phyloP scores from a whole-genome alignment of 371 early-diverging fungal species.

The Mortierella sp. region DNA sequence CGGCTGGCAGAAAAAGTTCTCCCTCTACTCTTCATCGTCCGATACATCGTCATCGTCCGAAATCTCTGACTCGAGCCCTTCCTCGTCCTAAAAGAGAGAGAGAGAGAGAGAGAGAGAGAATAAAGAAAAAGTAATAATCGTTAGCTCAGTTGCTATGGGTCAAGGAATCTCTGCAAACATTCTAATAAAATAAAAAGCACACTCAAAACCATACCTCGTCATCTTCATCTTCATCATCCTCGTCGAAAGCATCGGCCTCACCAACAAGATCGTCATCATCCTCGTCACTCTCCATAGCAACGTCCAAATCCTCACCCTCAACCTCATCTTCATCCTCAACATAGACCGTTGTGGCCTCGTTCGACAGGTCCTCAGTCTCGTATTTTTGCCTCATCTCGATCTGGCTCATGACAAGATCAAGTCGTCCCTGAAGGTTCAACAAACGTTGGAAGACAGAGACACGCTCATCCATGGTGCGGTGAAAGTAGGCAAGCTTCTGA shows the following conservation, averaged over 20 bases:
- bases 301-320: constrained; percentile 56
- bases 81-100: constrained; percentile 10
- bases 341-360: constrained; percentile 60
- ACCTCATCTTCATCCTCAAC: constrained; percentile 70
- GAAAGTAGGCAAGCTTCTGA: constrained; percentile 71
- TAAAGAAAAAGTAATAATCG: neutral
- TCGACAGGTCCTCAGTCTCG: constrained; percentile 56
- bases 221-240: constrained; percentile 36
- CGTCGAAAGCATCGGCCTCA: constrained; percentile 51
- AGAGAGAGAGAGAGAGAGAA: neutral
- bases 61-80: constrained; percentile 46
- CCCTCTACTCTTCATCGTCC: no score
- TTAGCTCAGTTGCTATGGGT: neutral
- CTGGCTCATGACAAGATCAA: constrained; percentile 81
- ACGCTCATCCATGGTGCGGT: constrained; percentile 77
- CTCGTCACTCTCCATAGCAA: constrained; percentile 45
- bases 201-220: neutral
- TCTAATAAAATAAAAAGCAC: neutral
- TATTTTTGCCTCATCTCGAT: constrained; percentile 66
- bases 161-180: no score
- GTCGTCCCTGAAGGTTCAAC: constrained; percentile 75
- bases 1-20: no score
- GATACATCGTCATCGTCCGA: constrained; percentile 42
- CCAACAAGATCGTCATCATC: constrained; percentile 54
- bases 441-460: constrained; percentile 69